A percentile compares a stretch with the other conserved stretches of the same genome.
These are phyloP conservation scores for Penicillium expansum DNA, from an alignment of 2,329 filamentous ascomycete species.

Conservation along the genomic window DNA sequence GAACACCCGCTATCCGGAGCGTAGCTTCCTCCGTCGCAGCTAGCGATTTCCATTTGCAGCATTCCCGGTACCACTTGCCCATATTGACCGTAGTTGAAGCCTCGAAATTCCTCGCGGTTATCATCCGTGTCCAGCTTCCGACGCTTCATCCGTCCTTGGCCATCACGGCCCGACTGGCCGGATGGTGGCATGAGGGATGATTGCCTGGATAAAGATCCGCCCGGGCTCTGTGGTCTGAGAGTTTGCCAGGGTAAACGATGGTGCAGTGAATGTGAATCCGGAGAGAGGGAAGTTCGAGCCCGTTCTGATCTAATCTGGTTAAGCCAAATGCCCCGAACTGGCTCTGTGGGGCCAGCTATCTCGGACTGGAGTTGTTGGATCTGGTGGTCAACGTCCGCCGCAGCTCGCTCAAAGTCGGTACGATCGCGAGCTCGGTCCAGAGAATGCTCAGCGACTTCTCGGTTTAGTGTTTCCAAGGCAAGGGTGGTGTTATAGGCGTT, in stretches of 20 bases:
- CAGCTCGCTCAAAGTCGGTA: constrained; percentile 26
- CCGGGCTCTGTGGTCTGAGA: constrained; percentile 20
- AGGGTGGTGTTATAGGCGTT: constrained; percentile 30
- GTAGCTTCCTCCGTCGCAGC: constrained; percentile 77
- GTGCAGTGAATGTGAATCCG: constrained; percentile 7
- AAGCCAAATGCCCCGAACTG: constrained; percentile 12
- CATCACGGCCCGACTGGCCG: constrained; percentile 22
- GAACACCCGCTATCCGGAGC: constrained; percentile 56
- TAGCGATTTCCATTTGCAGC: constrained; percentile 81
- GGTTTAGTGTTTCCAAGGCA: constrained; percentile 41
- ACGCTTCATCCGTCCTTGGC: constrained; percentile 59
- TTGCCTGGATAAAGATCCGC: constrained; percentile 17
- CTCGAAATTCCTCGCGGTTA: constrained; percentile 45
- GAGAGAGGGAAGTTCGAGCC: constrained; percentile 9
- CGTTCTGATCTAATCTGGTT: constrained; percentile 16
- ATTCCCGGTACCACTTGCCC: constrained; percentile 82
- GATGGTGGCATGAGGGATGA: constrained; percentile 30
- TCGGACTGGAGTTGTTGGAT: constrained; percentile 21
- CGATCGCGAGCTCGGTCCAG: constrained; percentile 27
- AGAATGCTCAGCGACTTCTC: constrained; percentile 37
- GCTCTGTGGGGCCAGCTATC: constrained; percentile 8
- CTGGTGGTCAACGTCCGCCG: constrained; percentile 27
- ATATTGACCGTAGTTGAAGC: constrained; percentile 77
- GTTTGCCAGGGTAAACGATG: constrained; percentile 13
- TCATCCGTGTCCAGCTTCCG: constrained; percentile 68